phyloP scores from a whole-genome alignment of 2,329 filamentous ascomycete species.

The Xylaria sp. region DNA sequence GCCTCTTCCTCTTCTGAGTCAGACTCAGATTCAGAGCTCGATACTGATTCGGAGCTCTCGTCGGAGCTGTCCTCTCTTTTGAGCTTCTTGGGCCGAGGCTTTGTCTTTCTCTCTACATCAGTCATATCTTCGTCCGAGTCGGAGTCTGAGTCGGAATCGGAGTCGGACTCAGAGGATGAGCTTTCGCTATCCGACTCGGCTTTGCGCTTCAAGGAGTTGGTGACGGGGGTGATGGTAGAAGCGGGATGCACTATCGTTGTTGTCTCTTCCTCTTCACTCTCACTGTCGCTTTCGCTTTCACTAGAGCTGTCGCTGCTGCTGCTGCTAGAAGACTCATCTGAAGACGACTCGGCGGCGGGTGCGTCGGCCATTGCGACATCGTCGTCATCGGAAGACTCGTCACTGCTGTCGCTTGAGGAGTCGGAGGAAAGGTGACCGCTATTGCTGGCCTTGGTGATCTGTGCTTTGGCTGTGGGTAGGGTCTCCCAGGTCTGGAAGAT shows the following conservation, averaged over 20 bases:
- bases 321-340: constrained; percentile 45
- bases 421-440: constrained; percentile 49
- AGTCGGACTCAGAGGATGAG: constrained; percentile 52
- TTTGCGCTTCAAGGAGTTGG: constrained; percentile 64
- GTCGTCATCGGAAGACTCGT: constrained; percentile 49
- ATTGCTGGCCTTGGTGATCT: constrained; percentile 45
- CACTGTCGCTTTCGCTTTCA: constrained; percentile 50
- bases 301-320: constrained; percentile 43
- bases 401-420: constrained; percentile 45
- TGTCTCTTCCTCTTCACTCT: constrained; percentile 50
- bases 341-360: constrained; percentile 45
- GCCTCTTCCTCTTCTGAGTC: constrained; percentile 47
- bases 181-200: constrained; percentile 56
- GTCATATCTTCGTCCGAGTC: constrained; percentile 52
- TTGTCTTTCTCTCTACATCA: constrained; percentile 55
- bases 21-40: constrained; percentile 48
- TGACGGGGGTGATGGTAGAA: constrained; percentile 46
- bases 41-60: constrained; percentile 47
- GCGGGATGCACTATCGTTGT: constrained; percentile 39
- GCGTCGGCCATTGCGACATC: constrained; percentile 63
- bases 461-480: constrained; percentile 46
- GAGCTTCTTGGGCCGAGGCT: constrained; percentile 59
- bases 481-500: constrained; percentile 65
- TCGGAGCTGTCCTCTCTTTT: constrained; percentile 53
- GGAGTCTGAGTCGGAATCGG: constrained; percentile 48